A percentile compares a stretch with the other conserved stretches of the same genome.
phyloP scores from a whole-genome alignment of 441 rosid species.

The Raphanus hybrid region DNA sequence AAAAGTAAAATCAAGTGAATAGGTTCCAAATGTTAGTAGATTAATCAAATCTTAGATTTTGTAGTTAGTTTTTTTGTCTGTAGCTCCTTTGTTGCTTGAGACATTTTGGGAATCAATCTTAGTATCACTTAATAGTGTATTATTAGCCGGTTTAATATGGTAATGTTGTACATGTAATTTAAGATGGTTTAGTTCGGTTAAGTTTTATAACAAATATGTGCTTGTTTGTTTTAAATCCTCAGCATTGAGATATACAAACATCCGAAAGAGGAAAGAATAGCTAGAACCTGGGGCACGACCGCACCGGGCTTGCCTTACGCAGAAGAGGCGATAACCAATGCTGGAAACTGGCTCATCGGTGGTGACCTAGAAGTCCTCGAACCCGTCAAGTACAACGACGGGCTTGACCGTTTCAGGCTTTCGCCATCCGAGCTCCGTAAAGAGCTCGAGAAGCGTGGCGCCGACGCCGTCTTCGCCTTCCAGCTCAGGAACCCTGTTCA shows the following conservation, averaged over 20 bases:
- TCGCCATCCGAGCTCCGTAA: conserved; percentile 71
- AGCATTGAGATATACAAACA: conserved; percentile 91
- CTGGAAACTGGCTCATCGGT: conserved; percentile 89
- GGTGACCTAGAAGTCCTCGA: conserved; percentile 61
- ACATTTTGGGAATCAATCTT: too few species aligned
- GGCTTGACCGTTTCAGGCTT: conserved; percentile 75
- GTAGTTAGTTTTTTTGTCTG: not conserved
- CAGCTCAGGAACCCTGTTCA: conserved; percentile 97
- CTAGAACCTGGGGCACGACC: conserved; percentile 91
- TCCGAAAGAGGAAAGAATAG: conserved; percentile 85
- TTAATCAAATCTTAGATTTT: not conserved
- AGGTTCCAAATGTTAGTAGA: not conserved
- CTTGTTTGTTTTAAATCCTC: conserved; percentile 32
- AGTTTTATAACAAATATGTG: not conserved
- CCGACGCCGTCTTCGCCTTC: conserved; percentile 91
- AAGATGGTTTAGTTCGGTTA: too few species aligned
- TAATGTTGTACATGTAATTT: too few species aligned
- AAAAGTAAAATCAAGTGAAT: not conserved
- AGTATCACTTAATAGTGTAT: not conserved
- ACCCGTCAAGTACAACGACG: conserved; percentile 77
- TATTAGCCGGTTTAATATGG: too few species aligned
- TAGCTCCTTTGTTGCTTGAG: not conserved
- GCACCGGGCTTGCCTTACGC: conserved; percentile 82
- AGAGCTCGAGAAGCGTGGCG: conserved; percentile 73
- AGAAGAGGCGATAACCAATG: conserved; percentile 60